Conservation (phyloP, 768 basidiomycete genomes). For the Trametes cinnabarina region DNA sequence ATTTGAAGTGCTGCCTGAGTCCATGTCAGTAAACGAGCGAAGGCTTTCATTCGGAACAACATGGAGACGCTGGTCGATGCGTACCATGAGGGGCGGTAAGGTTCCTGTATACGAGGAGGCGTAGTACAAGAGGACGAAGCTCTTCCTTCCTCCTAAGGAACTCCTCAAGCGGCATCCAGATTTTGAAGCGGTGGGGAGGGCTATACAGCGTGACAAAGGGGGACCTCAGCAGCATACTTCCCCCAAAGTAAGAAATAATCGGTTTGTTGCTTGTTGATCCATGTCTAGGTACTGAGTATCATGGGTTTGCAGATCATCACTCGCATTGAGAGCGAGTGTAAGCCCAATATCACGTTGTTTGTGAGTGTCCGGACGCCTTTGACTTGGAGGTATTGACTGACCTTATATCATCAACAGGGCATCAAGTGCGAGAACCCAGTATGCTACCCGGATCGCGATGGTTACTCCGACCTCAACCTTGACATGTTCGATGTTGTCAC, state of each 20-base stretch:
- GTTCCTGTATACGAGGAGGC: constrained; percentile 16
- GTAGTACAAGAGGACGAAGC: constrained; percentile 27
- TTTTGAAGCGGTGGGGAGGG: constrained; percentile 20
- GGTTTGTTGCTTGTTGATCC: neutral
- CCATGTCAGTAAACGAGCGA: neutral
- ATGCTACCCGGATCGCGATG: neutral
- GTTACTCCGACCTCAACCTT: neutral
- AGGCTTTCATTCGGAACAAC: neutral
- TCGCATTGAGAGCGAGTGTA: constrained; percentile 7
- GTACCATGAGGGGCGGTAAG: neutral
- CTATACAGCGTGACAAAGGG: neutral
- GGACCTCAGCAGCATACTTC: neutral
- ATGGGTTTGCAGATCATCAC: neutral
- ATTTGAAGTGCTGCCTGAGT: neutral
- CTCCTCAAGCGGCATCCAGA: constrained; percentile 26
- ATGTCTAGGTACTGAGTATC: neutral
- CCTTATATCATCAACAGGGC: neutral
- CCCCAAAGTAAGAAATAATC: neutral
- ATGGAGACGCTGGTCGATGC: neutral
- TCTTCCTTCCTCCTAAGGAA: constrained; percentile 26
- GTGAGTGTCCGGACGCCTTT: neutral
- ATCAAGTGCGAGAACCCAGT: neutral
- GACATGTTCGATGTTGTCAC: neutral
- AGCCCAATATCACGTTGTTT: constrained; percentile 14
- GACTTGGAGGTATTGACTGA: neutral